Evolutionary conservation across 139 green algal genomes (phyloP), one percentile per base, ranked within the genome.

Genomic region (Pleodorina starrii): DNA sequence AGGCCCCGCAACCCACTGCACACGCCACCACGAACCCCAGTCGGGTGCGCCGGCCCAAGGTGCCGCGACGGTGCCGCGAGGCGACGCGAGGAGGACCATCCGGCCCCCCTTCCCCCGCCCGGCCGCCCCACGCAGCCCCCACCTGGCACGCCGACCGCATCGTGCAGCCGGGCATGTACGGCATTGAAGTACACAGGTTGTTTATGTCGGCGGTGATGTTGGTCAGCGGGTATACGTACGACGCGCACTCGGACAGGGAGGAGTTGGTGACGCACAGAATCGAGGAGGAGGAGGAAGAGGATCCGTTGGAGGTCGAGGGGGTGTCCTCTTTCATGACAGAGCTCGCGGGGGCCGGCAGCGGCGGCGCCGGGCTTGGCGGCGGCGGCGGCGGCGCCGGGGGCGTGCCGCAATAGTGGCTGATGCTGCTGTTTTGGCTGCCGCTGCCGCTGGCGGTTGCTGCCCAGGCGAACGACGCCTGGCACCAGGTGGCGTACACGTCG

Each of bases 121-220:
- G n/a, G n/a, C n/a, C n/a, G n/a, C n/a, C n/a, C n/a, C n/a, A n/a
- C n/a, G n/a, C n/a, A n/a, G n/a, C 35, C 69, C 69, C 17, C 27
- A 80, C 85, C 73, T 69, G 29, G 57, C 85, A 90, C 11, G 85
- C 85, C 10, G 5, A 19, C 23, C n/a, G 57, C 5, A 90, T 50
- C 10, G 54, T 90, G 75, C 85, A 90, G 40, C 85, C 85, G 12
- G 74, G 71, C 85, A 90, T 90, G 85, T 90, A 74, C 42, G 85
- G 73, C 85, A 90, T 90, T 6, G 74, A 23, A 0, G 54, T 40
- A 43, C 85, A 90, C 59, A 90, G 43, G 19, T 14, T 42, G 5
- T 17, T 35, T 16, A 90, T 29, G 57, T 90, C 85, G 35, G 57
- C 14, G 40, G 68, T 19, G 74, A 85, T 40, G 57, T 14, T 71